Percentiles rank a stretch among this genome's conserved stretches.
phyloP scores from a whole-genome alignment of 1,284 basidiomycete species.

The Ustilago trichophora region DNA sequence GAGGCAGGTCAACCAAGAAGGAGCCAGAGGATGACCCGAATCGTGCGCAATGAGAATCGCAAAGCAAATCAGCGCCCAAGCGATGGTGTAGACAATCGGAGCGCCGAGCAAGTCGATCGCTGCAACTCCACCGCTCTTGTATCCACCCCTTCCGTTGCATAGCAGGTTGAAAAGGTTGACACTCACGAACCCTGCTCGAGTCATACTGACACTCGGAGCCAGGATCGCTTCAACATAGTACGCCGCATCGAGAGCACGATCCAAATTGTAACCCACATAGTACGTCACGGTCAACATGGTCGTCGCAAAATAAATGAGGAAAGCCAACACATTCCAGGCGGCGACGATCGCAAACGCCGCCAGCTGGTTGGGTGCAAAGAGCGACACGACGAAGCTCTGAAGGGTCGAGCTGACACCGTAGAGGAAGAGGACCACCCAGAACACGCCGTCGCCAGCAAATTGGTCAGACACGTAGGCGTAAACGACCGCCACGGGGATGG shows the following conservation, averaged over 20 bases:
- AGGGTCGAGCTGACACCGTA: constrained; percentile 73
- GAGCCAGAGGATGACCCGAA: constrained; percentile 68
- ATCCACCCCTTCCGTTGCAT: constrained; percentile 72
- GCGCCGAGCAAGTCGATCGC: constrained; percentile 75
- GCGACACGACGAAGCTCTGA: constrained; percentile 35
- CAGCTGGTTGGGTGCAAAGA: constrained; percentile 71
- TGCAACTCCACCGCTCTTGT: constrained; percentile 66
- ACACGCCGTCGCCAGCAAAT: constrained; percentile 73
- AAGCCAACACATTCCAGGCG: constrained; percentile 79
- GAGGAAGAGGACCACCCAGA: constrained; percentile 78
- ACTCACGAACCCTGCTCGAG: constrained; percentile 76
- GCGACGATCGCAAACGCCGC: constrained; percentile 78
- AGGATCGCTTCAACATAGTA: constrained; percentile 77
- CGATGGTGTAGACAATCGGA: constrained; percentile 75
- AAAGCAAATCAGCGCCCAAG: constrained; percentile 72
- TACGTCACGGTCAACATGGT: constrained; percentile 78
- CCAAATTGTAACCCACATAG: constrained; percentile 72
- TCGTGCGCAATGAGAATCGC: constrained; percentile 74
- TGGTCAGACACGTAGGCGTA: constrained; percentile 73
- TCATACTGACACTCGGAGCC: constrained; percentile 75
- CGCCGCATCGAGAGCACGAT: constrained; percentile 72
- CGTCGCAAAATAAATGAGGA: constrained; percentile 73
- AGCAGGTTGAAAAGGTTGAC: constrained; percentile 80
- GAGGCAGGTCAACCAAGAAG: constrained; percentile 9
- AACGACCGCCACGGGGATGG: constrained; percentile 74